Evolutionary conservation across 2,329 filamentous ascomycete genomes (phyloP).

Genomic region (Cladosporium velox): DNA sequence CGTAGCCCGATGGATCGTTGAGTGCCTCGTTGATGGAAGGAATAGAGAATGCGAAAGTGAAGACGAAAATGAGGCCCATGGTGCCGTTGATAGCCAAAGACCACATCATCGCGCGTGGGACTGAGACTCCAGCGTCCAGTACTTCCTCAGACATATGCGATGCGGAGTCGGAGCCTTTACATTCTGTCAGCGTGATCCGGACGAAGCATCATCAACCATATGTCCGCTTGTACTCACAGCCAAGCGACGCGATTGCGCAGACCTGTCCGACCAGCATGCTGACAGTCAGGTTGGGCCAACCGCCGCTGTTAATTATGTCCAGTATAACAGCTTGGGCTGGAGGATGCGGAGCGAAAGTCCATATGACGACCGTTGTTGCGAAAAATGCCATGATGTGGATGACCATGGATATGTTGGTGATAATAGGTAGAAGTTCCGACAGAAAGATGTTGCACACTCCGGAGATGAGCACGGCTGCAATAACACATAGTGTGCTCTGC

Average conservation of each 20-base stretch:
- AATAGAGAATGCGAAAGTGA: constrained; percentile 38
- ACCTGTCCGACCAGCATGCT: constrained; percentile 44
- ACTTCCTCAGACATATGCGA: constrained; percentile 40
- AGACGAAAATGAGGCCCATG: constrained; percentile 39
- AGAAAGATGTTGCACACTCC: constrained; percentile 40
- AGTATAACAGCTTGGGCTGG: constrained; percentile 36
- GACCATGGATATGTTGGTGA: constrained; percentile 38
- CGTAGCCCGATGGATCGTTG: constrained; percentile 30
- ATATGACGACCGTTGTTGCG: constrained; percentile 44
- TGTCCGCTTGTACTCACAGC: not conserved
- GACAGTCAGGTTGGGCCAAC: constrained; percentile 45
- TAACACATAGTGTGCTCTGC: constrained; percentile 33
- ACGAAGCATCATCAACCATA: not conserved
- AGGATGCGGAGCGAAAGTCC: constrained; percentile 37
- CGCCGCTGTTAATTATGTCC: constrained; percentile 40
- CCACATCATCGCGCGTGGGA: constrained; percentile 48
- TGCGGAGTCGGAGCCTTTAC: constrained; percentile 42
- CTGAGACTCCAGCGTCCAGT: constrained; percentile 43
- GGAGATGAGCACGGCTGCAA: constrained; percentile 32
- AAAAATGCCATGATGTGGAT: constrained; percentile 49
- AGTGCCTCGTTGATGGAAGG: constrained; percentile 35
- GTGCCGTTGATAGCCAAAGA: constrained; percentile 41
- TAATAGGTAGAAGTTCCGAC: constrained; percentile 36
- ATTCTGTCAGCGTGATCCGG: not conserved
- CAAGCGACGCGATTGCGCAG: not conserved